Base-by-base conservation (phyloP, 208 protist genomes). In the Polymyxa betae region DNA sequence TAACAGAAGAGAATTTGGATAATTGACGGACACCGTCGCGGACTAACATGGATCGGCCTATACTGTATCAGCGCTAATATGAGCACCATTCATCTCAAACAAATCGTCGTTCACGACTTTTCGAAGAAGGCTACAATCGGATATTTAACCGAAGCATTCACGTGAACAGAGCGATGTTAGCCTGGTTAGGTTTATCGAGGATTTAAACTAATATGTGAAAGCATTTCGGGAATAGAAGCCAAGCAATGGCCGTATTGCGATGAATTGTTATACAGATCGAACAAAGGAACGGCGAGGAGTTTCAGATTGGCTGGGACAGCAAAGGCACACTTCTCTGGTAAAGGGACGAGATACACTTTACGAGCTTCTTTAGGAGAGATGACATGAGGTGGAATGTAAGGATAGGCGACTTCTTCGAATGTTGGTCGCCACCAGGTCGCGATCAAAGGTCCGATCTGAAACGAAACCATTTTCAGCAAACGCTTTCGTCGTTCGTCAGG, bases 331-430 rank as follows among this genome's bases (percentile, higher is more conserved):
- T 60, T 43, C n/a, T n/a, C 32, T 20, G 43, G 45, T 43, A 89
- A 60, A 52, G 38, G 87, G 35, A 89, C 87, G n/a, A 89, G n/a
- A 60, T 89, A 89, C 20, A 89, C 5, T 10, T 49, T 43, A 35
- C 46, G 40, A 46, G 20, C 40, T 43, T 89, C 87, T 89, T 89
- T 89, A n/a, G 87, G 87, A 60, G 0, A 64, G 5, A 41, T 60
- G 24, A 89, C 87, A 43, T 89, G 87, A 32, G 87, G 87, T 29
- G 87, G 87, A 43, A 89, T 89, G 45, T 89, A 89, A 60, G 87
- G 87, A n/a, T 64, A 89, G 10, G 49, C 29, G n/a, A 41, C 40
- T 60, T 40, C 38, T 12, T 89, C 87, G 38, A 89, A 89, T 10
- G 87, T 52, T 46, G 87, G 87, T 46, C 87, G 43, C 87, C 87